Percentiles rank a stretch among this genome's conserved stretches.
These are phyloP conservation scores for Peronosclerospora sorghi DNA, from an alignment of 352 stramenopile genomes.

Conservation along the genomic window DNA sequence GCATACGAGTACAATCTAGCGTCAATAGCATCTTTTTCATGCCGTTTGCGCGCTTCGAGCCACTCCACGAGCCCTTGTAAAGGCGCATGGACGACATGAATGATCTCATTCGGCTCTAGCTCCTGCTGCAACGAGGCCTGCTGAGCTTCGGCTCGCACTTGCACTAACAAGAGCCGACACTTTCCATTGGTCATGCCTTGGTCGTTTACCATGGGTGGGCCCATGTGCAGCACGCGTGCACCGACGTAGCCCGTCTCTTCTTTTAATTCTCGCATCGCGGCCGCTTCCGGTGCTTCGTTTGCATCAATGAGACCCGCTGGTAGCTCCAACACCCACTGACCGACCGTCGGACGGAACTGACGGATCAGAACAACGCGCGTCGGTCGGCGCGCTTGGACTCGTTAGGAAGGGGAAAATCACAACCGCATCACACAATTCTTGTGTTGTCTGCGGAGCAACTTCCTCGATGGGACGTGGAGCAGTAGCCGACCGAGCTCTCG, in stretches of 20 bases:
- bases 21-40: conserved; percentile 38
- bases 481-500: conserved; percentile 4
- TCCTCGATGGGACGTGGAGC: background rate
- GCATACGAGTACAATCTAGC: conserved; percentile 50
- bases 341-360: conserved; percentile 84
- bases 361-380: conserved; percentile 77
- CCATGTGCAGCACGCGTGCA: conserved; percentile 51
- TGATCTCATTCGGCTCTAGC: conserved; percentile 62
- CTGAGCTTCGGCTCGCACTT: conserved; percentile 39
- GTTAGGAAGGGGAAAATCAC: conserved; percentile 69
- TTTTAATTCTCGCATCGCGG: conserved; percentile 72
- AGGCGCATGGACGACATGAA: conserved; percentile 47
- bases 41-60: conserved; percentile 27
- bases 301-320: conserved; percentile 87
- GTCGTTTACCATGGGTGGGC: conserved; percentile 71
- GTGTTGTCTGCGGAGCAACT: background rate
- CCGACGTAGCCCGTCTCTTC: conserved; percentile 87
- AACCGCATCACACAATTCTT: conserved; percentile 48
- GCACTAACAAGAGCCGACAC: conserved; percentile 50
- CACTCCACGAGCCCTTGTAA: conserved; percentile 55
- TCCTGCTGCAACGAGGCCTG: conserved; percentile 21
- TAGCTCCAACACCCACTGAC: conserved; percentile 83
- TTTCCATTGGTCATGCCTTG: conserved; percentile 69
- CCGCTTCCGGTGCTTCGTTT: conserved; percentile 54
- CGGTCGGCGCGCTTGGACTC: conserved; percentile 10